Conservation (phyloP, 139 green algal species). For the Ostreobium quekettii region DNA sequence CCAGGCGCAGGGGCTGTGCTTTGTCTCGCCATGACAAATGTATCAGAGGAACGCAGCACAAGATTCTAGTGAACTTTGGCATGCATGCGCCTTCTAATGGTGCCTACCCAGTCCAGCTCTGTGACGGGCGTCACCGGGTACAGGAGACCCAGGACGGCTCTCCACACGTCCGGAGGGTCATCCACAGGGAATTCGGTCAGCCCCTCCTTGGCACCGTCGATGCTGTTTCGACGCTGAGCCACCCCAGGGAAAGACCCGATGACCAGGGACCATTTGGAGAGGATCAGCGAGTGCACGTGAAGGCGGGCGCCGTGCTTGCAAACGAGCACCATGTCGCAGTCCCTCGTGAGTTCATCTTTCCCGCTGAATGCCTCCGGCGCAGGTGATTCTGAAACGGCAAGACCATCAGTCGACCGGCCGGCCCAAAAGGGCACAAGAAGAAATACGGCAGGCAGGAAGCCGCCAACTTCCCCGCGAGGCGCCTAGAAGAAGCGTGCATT, state of each 20-base stretch:
- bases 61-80: too few species aligned
- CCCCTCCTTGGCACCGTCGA: background rate
- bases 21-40: too few species aligned
- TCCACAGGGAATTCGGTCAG: constrained; percentile 1
- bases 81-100: too few species aligned
- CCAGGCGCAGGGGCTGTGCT: too few species aligned
- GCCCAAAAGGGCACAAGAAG: too few species aligned
- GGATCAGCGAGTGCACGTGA: constrained; percentile 9
- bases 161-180: constrained; percentile 3
- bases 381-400: too few species aligned
- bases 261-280: constrained; percentile 16
- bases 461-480: too few species aligned
- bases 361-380: constrained; percentile 13
- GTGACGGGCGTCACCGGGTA: constrained; percentile 10
- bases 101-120: background rate
- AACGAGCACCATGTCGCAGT: background rate
- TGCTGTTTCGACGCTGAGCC: too few species aligned
- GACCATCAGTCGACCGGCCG: too few species aligned
- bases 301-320: constrained; percentile 3
- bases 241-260: background rate
- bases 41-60: too few species aligned
- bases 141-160: constrained; percentile 1
- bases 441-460: too few species aligned
- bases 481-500: too few species aligned
- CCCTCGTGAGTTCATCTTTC: constrained; percentile 7